Percentiles rank a stretch among this genome's conserved stretches.
phyloP scores from a whole-genome alignment of 164 flowering plant genomes.

The Aristolochia fimbriata region DNA sequence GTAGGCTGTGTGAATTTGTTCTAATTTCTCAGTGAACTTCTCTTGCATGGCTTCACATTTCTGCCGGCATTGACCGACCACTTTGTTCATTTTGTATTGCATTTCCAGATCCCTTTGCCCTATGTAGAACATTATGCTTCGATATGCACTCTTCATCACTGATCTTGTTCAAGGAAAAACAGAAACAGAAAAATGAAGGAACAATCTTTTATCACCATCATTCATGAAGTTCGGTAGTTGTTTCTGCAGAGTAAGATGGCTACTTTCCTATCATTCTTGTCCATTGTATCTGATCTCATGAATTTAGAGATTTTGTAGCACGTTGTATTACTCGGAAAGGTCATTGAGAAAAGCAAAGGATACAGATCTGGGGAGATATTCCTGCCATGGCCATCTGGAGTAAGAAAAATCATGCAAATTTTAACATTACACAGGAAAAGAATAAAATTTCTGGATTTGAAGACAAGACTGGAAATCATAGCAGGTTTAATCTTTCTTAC shows the following conservation, averaged over 20 bases:
- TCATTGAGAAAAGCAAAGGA: conserved; percentile 25
- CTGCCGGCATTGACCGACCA: conserved; percentile 80
- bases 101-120: conserved; percentile 91
- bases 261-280: too few relatives aligned
- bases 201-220: too few relatives aligned
- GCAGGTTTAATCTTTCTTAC: conserved; percentile 30
- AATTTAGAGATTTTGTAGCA: too few relatives aligned
- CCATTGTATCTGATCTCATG: too few relatives aligned
- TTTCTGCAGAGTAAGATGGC: too few relatives aligned
- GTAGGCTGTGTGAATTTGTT: conserved; percentile 84
- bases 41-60: conserved; percentile 93
- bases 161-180: conserved; percentile 33
- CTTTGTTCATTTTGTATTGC: conserved; percentile 89
- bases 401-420: conserved; percentile 2
- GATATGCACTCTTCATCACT: conserved; percentile 95
- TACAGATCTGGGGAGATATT: conserved; percentile 83
- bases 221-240: too few relatives aligned
- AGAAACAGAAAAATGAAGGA: not conserved
- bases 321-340: not conserved
- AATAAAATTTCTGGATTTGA: not conserved
- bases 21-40: conserved; percentile 78
- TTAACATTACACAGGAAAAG: not conserved
- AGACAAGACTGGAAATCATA: too few relatives aligned
- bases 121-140: conserved; percentile 86
- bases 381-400: conserved; percentile 94